phyloP scores from a whole-genome alignment of 257 asterid genomes.

The Paulownia fortunei region DNA sequence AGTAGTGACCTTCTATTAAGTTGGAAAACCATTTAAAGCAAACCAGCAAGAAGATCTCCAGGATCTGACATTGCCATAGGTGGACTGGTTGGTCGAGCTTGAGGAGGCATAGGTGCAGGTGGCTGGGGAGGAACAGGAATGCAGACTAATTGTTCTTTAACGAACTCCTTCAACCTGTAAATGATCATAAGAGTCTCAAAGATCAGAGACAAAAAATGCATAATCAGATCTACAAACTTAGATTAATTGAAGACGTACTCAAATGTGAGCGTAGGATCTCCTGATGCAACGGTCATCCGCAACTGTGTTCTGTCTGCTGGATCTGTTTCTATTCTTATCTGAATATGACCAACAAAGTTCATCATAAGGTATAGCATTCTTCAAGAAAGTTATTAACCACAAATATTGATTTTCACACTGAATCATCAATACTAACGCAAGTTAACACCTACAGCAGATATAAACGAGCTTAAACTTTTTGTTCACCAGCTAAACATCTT shows the following conservation, averaged over 20 bases:
- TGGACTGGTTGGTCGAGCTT: constrained; percentile 50
- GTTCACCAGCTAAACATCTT: background rate
- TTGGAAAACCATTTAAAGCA: constrained; percentile 49
- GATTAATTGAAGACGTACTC: constrained; percentile 54
- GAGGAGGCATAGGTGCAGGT: constrained; percentile 46
- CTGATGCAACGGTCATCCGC: constrained; percentile 81
- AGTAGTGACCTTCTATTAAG: background rate
- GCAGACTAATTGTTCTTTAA: constrained; percentile 68
- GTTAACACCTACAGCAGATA: background rate
- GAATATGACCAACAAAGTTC: constrained; percentile 30
- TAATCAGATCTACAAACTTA: background rate
- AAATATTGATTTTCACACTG: background rate
- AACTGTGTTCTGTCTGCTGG: constrained; percentile 88
- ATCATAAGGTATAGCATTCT: background rate
- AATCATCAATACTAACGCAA: background rate
- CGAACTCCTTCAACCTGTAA: constrained; percentile 71
- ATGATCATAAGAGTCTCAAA: background rate
- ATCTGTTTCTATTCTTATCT: constrained; percentile 84
- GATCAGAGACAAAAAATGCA: background rate
- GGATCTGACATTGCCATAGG: constrained; percentile 63
- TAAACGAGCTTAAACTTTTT: background rate
- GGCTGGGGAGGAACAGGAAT: constrained; percentile 54
- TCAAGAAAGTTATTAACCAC: too few relatives aligned
- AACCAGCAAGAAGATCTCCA: constrained; percentile 75
- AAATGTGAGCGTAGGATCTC: constrained; percentile 69